Percentiles rank a stretch among this genome's conserved stretches.
Evolutionary conservation across 768 basidiomycete genomes (phyloP).

Genomic region (Psilocybe cubensis): DNA sequence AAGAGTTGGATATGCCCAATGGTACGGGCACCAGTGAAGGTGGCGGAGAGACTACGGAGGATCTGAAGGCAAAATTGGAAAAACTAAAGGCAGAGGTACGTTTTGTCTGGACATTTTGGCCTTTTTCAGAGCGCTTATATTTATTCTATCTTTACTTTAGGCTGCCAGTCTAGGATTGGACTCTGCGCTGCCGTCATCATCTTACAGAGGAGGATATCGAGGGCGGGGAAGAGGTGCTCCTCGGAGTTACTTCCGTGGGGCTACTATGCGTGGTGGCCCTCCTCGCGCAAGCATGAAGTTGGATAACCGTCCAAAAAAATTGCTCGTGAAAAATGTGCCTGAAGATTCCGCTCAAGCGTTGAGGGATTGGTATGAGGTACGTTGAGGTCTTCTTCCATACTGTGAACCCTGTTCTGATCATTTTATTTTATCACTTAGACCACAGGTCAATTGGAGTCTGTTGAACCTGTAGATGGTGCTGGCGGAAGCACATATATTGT

Average conservation of each 20-base stretch:
- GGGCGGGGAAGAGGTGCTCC: conserved; percentile 64
- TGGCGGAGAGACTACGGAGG: conserved; percentile 58
- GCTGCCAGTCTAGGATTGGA: conserved; percentile 77
- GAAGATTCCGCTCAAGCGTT: conserved; percentile 59
- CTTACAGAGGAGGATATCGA: conserved; percentile 70
- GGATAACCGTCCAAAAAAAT: conserved; percentile 85
- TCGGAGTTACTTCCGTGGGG: conserved; percentile 62
- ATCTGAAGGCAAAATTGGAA: conserved; percentile 74
- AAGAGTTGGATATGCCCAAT: conserved; percentile 78
- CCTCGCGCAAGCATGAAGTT: conserved; percentile 82
- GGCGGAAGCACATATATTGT: conserved; percentile 43
- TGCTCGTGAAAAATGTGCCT: conserved; percentile 71
- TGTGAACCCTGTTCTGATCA: not conserved
- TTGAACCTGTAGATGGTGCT: conserved; percentile 57
- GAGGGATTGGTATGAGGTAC: conserved; percentile 84
- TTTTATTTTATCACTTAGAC: conserved; percentile 41
- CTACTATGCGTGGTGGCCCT: conserved; percentile 63
- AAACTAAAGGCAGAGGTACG: conserved; percentile 80
- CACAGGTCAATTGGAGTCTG: conserved; percentile 70
- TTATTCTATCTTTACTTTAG: conserved; percentile 36
- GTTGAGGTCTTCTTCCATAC: conserved; percentile 14
- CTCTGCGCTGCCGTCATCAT: conserved; percentile 43
- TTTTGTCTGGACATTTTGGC: conserved; percentile 8
- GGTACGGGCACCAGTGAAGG: conserved; percentile 30
- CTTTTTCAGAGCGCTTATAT: not conserved